Base-by-base conservation (phyloP, 495 filamentous ascomycete genomes). In the Haplographium delicatum region DNA sequence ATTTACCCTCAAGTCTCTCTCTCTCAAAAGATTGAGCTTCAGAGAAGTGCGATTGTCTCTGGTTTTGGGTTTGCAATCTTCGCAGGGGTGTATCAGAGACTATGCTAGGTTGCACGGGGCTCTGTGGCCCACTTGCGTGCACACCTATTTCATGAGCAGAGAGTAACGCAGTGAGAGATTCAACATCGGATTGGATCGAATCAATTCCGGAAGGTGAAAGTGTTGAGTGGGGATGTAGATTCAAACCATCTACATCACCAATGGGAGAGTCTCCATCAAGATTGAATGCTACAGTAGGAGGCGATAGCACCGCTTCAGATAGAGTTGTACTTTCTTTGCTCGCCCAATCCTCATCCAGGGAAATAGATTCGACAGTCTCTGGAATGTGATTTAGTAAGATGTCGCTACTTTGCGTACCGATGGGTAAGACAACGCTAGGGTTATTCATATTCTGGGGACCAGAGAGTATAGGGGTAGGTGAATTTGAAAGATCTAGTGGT, bases 1-100 rank as follows among this genome's bases (percentile, higher is more conserved):
- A 67, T 53, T 78, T 82, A 23, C 73, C 72, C 11, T 73, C 65
- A 8, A 72, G 62, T 13, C 60, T 51, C 15, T 53, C 46, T 41
- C 60, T 53, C 26, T 54, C 53, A 16, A 49, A 9, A 24, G 53
- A 35, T 2, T 42, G 41, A n/a, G 30, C 37, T 22, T 57, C 53
- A 5, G 52, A 55, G 27, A 58, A 52, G 19, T 57, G 50, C 23
- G 50, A 44, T 9, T 61, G 54, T 25, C 38, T 53, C 20, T 44
- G 26, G 20, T n/a, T 46, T 20, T 51, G 47, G 5, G 37, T 31
- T 30, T 31, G 51, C 7, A 51, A 51, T 9, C 58, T 50, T 38
- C 58, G 35, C 5, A 52, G 27, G 2, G 51, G 54, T 16, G 38
- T 10, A 16, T 57, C 54, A 25, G 47, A 9, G 18, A 40, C 7